These are phyloP conservation scores for Thalassiosira hispida DNA, from an alignment of 352 stramenopile genomes.

Conservation along the genomic window DNA sequence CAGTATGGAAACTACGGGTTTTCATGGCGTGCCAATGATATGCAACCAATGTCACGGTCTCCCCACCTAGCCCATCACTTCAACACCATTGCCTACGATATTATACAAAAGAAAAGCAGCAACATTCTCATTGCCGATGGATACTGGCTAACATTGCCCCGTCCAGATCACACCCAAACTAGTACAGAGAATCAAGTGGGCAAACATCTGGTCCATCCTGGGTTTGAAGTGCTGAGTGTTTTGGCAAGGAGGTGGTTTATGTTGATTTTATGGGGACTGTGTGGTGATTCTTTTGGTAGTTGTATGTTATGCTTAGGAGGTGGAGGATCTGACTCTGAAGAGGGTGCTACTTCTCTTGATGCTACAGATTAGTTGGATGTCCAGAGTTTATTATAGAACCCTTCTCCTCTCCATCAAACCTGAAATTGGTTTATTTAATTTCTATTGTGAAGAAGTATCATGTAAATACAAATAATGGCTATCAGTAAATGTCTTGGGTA, in stretches of 20 bases:
- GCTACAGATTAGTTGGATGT: too few relatives aligned
- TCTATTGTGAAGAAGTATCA: too few relatives aligned
- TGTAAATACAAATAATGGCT: too few relatives aligned
- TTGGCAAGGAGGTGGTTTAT: constrained; percentile 68
- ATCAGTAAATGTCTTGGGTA: too few relatives aligned
- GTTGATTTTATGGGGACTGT: constrained; percentile 60
- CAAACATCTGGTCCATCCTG: constrained; percentile 77
- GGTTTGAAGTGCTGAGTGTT: constrained; percentile 65
- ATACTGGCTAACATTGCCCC: constrained; percentile 72
- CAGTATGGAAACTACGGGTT: constrained; percentile 80
- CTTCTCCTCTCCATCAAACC: too few relatives aligned
- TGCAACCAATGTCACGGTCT: constrained; percentile 63
- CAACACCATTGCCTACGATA: constrained; percentile 65
- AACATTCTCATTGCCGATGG: constrained; percentile 68
- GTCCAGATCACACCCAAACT: constrained; percentile 75
- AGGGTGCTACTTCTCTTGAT: neutral
- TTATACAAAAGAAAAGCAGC: constrained; percentile 42
- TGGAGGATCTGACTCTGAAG: neutral
- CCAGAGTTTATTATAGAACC: too few relatives aligned
- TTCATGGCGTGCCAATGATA: constrained; percentile 51
- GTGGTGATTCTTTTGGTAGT: constrained; percentile 28
- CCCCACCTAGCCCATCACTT: constrained; percentile 59
- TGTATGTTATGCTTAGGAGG: constrained; percentile 18
- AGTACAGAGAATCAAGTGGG: constrained; percentile 61
- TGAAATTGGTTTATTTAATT: too few relatives aligned